phyloP scores from a whole-genome alignment of 2,329 filamentous ascomycete species.

The Nemania diffusa region DNA sequence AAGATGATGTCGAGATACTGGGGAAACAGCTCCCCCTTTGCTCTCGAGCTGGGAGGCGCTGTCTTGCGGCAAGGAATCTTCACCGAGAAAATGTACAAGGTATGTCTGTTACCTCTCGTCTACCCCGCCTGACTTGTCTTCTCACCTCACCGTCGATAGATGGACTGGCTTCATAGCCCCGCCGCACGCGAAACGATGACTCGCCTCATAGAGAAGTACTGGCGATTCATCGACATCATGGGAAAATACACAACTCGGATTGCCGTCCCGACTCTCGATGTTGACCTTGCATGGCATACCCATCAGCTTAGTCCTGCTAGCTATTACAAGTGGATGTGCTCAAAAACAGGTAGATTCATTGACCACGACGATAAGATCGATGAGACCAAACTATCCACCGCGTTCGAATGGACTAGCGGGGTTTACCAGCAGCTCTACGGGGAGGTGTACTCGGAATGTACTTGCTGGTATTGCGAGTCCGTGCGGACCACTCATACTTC shows the following conservation, averaged over 20 bases:
- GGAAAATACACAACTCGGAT: constrained; percentile 55
- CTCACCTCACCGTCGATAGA: constrained; percentile 43
- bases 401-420: constrained; percentile 79
- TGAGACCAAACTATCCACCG: constrained; percentile 69
- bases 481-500: constrained; percentile 67
- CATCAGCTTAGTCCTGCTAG: constrained; percentile 74
- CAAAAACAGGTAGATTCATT: constrained; percentile 66
- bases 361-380: constrained; percentile 88
- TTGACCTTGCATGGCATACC: constrained; percentile 83
- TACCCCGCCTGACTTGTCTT: not conserved
- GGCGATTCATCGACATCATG: constrained; percentile 72
- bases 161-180: constrained; percentile 83
- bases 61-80: constrained; percentile 74
- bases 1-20: constrained; percentile 78
- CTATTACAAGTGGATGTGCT: constrained; percentile 70
- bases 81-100: constrained; percentile 75
- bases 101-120: constrained; percentile 29
- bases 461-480: constrained; percentile 86
- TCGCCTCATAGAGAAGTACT: constrained; percentile 72
- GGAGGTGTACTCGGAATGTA: constrained; percentile 79
- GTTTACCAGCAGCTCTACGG: constrained; percentile 72
- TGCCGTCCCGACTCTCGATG: constrained; percentile 76
- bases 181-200: constrained; percentile 70
- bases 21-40: constrained; percentile 73
- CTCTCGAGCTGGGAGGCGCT: constrained; percentile 72